Percentiles rank a stretch among this genome's conserved stretches.
Conservation (phyloP, 2,329 filamentous ascomycete species). For the Cordyceps pruinosa region DNA sequence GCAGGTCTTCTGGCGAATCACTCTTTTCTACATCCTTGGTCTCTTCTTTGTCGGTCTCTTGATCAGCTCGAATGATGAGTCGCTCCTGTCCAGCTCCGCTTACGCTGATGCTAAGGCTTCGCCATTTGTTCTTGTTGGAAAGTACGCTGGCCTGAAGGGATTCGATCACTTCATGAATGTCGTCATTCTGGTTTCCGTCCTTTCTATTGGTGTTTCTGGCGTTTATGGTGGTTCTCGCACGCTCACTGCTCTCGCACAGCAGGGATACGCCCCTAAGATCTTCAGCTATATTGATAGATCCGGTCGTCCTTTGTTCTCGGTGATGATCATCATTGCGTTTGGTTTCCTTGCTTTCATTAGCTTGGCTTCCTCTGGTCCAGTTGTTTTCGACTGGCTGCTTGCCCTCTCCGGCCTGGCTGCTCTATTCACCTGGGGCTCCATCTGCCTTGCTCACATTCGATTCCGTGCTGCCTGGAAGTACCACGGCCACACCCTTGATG, state of each 20-base stretch:
- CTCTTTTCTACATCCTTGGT: constrained; percentile 47
- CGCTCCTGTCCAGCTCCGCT: not conserved
- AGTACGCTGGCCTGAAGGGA: constrained; percentile 44
- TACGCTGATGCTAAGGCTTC: constrained; percentile 25
- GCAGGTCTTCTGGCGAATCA: constrained; percentile 60
- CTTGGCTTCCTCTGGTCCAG: constrained; percentile 35
- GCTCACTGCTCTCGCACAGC: constrained; percentile 51
- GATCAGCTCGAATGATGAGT: constrained; percentile 19
- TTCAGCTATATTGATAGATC: constrained; percentile 52
- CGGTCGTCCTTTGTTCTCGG: constrained; percentile 48
- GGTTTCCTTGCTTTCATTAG: constrained; percentile 45
- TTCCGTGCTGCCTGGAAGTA: constrained; percentile 58
- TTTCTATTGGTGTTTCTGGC: constrained; percentile 52
- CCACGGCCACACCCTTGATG: constrained; percentile 55
- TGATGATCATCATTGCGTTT: constrained; percentile 39
- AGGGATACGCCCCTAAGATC: constrained; percentile 50
- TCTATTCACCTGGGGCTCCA: constrained; percentile 63
- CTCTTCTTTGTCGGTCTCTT: constrained; percentile 46
- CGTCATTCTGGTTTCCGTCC: constrained; percentile 50
- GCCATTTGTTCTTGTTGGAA: constrained; percentile 52
- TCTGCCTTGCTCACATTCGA: constrained; percentile 62
- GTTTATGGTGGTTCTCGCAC: constrained; percentile 55
- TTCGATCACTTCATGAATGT: constrained; percentile 53
- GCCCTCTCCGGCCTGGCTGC: constrained; percentile 58
- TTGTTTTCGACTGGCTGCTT: constrained; percentile 59